A percentile compares a stretch with the other conserved stretches of the same genome.
phyloP scores from a whole-genome alignment of 495 filamentous ascomycete species.

The Penicillium lagena region DNA sequence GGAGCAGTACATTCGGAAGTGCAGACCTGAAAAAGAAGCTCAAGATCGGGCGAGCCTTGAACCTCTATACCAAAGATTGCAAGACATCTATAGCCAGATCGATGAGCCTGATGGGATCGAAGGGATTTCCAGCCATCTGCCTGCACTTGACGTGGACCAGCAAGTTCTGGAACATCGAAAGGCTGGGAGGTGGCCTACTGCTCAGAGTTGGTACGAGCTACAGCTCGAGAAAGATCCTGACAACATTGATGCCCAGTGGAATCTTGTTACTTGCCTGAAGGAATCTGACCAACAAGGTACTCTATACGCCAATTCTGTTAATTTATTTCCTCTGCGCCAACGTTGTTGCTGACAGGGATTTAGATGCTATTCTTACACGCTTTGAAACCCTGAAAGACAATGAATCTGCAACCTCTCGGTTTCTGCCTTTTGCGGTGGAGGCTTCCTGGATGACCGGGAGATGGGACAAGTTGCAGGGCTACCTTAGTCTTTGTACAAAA shows the following conservation, averaged over 20 bases:
- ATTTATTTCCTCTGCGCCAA: too few species aligned
- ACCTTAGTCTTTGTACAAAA: conserved; percentile 48
- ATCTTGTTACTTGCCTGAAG: conserved; percentile 82
- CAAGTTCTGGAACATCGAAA: conserved; percentile 89
- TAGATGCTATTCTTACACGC: conserved; percentile 78
- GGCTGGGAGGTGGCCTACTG: conserved; percentile 94
- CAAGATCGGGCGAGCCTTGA: conserved; percentile 41
- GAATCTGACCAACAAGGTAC: conserved; percentile 87
- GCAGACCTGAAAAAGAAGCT: conserved; percentile 29
- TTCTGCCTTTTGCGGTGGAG: conserved; percentile 78
- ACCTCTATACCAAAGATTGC: conserved; percentile 65
- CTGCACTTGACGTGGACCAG: conserved; percentile 78
- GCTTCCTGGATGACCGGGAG: conserved; percentile 83
- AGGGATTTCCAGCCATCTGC: conserved; percentile 80
- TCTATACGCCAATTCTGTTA: neutral
- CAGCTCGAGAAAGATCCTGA: conserved; percentile 71
- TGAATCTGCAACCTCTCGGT: conserved; percentile 42
- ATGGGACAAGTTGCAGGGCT: conserved; percentile 69
- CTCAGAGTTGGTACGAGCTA: conserved; percentile 95
- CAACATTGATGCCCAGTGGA: conserved; percentile 69
- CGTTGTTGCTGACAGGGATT: neutral
- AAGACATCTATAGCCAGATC: conserved; percentile 92
- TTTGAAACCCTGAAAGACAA: conserved; percentile 68
- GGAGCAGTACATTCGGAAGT: conserved; percentile 79
- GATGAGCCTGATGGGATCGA: conserved; percentile 97